Conservation (phyloP, 192 early-diverging fungal species). For the Coemansia furcata region DNA sequence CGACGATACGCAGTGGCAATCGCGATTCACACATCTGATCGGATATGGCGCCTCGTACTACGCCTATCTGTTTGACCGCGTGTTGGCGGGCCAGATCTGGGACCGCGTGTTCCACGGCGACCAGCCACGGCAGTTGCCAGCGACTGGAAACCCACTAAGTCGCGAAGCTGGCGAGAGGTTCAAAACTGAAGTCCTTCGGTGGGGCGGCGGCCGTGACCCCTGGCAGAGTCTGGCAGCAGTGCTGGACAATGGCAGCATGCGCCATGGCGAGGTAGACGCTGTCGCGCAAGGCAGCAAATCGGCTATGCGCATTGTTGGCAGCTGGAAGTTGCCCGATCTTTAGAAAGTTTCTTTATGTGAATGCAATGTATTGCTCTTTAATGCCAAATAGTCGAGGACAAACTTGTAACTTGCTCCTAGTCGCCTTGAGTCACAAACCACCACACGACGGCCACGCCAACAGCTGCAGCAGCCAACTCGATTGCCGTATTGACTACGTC, state of each 20-base stretch:
- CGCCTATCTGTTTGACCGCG: slow-evolving; percentile 87
- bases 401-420: slow-evolving; percentile 5
- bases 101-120: slow-evolving; percentile 61
- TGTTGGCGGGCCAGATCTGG: slow-evolving; percentile 79
- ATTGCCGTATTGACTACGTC: slow-evolving; percentile 26
- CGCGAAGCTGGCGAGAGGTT: slow-evolving; percentile 66
- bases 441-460: slow-evolving; percentile 46
- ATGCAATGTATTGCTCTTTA: slow-evolving; percentile 4
- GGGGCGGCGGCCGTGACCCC: slow-evolving; percentile 93
- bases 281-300: slow-evolving; percentile 59
- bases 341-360: slow-evolving; percentile 8
- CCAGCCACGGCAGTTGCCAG: slow-evolving; percentile 4
- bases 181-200: slow-evolving; percentile 72
- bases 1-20: slow-evolving; percentile 79
- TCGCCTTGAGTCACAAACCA: slow-evolving; percentile 21
- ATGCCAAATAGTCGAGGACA: not conserved
- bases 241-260: slow-evolving; percentile 52
- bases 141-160: slow-evolving; percentile 53
- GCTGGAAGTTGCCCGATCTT: slow-evolving; percentile 59
- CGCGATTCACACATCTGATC: slow-evolving; percentile 87
- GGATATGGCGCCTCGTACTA: slow-evolving; percentile 95
- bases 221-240: slow-evolving; percentile 74
- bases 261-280: slow-evolving; percentile 34
- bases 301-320: slow-evolving; percentile 72
- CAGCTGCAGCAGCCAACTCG: slow-evolving; percentile 38